phyloP scores from a whole-genome alignment of 768 basidiomycete genomes.

The Auricularia cornea region DNA sequence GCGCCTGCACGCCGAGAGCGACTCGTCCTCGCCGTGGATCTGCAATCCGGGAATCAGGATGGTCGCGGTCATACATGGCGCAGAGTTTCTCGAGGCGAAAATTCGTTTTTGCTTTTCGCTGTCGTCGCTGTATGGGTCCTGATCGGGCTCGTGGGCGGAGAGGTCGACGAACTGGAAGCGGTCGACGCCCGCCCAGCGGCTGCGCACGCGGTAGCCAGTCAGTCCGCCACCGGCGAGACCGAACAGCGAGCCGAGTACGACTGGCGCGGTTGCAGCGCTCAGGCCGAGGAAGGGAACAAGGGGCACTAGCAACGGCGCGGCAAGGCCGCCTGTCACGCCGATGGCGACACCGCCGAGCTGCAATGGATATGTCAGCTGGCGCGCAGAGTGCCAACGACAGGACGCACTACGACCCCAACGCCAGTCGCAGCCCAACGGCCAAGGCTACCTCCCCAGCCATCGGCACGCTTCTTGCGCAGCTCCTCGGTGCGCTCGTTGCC shows the following conservation, averaged over 20 bases:
- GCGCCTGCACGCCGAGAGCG: no score
- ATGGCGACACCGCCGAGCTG: conserved; percentile 28
- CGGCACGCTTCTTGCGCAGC: conserved; percentile 21
- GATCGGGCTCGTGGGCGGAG: conserved; percentile 6
- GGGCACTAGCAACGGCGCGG: conserved; percentile 32
- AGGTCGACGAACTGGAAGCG: conserved; percentile 32
- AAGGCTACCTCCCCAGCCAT: conserved; percentile 30
- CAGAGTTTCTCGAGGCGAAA: background rate
- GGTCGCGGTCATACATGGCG: conserved; percentile 14
- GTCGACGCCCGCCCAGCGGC: conserved; percentile 30
- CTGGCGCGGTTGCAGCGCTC: conserved; percentile 25
- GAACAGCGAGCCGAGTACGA: conserved; percentile 30
- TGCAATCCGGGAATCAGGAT: conserved; percentile 35
- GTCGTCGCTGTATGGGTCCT: background rate
- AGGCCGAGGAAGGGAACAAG: conserved; percentile 13
- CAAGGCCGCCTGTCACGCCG: conserved; percentile 31
- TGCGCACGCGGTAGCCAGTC: conserved; percentile 26
- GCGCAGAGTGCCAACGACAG: background rate
- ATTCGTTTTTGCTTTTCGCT: background rate
- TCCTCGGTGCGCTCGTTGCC: conserved; percentile 19
- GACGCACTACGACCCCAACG: conserved; percentile 24
- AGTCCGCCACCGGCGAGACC: conserved; percentile 32
- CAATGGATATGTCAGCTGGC: background rate
- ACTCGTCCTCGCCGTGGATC: conserved; percentile 5
- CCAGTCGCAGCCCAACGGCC: conserved; percentile 27